These are phyloP conservation scores for Sporodiniella umbellata DNA, from an alignment of 371 early-diverging fungal genomes.

Conservation along the genomic window DNA sequence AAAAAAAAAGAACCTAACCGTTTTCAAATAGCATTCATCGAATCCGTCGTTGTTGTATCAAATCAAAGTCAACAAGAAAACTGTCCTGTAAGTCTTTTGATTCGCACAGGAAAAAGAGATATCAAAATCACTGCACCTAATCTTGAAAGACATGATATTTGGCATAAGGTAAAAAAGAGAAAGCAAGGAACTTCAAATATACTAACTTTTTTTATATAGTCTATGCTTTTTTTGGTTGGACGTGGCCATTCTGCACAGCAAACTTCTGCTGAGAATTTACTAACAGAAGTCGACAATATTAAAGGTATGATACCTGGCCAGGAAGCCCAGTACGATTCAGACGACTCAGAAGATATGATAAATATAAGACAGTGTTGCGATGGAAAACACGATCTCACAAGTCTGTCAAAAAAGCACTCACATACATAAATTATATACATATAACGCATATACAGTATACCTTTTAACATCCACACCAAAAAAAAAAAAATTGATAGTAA, in stretches of 20 bases:
- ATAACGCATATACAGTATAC: no score
- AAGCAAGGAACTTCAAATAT: background rate
- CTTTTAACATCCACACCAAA: no score
- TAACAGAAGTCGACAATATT: background rate
- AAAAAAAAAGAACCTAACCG: no score
- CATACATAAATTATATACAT: background rate
- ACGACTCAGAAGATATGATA: slow-evolving; percentile 33
- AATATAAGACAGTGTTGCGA: slow-evolving; percentile 40
- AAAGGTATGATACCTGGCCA: background rate
- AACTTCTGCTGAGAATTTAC: slow-evolving; percentile 8
- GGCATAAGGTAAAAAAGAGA: slow-evolving; percentile 41
- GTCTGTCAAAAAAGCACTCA: slow-evolving; percentile 13
- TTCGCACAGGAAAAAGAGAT: slow-evolving; percentile 65
- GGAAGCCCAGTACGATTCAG: slow-evolving; percentile 22
- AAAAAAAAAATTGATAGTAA: no score
- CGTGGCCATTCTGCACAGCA: slow-evolving; percentile 10
- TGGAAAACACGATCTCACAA: slow-evolving; percentile 38
- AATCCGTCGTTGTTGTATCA: slow-evolving; percentile 53
- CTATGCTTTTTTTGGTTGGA: slow-evolving; percentile 22
- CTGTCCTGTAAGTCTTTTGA: slow-evolving; percentile 56
- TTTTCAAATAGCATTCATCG: slow-evolving; percentile 46
- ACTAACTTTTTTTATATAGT: slow-evolving; percentile 15
- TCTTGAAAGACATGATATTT: slow-evolving; percentile 67
- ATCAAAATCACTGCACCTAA: slow-evolving; percentile 67
- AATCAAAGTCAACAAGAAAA: slow-evolving; percentile 32